Evolutionary conservation across 2,329 filamentous ascomycete species (phyloP).

Genomic region (Diplodia sapinea): DNA sequence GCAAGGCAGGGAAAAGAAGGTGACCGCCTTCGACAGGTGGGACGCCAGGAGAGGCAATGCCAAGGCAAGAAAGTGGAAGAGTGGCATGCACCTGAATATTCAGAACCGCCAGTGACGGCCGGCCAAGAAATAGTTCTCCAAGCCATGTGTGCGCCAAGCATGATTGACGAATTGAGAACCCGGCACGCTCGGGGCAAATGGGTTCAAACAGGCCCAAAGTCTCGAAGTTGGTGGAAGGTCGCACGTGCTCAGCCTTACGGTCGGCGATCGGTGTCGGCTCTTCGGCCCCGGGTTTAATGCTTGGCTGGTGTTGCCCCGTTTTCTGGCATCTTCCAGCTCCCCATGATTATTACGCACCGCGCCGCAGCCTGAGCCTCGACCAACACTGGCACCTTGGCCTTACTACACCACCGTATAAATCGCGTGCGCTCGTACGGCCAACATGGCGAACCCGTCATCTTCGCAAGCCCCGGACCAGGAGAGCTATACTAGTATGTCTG

Average conservation of each 20-base stretch:
- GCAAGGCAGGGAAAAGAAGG: not conserved
- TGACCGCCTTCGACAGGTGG: not conserved
- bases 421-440: not conserved
- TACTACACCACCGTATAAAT: slow-evolving; percentile 23
- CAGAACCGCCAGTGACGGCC: not conserved
- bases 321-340: slow-evolving; percentile 29
- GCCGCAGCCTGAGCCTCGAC: not conserved
- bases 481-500: slow-evolving; percentile 75
- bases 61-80: not conserved
- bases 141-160: not conserved
- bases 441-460: slow-evolving; percentile 4
- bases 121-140: not conserved
- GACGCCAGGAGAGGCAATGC: too few relatives aligned
- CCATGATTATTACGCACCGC: slow-evolving; percentile 31
- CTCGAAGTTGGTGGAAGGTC: not conserved
- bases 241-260: slow-evolving; percentile 26
- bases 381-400: not conserved
- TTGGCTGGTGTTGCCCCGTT: slow-evolving; percentile 24
- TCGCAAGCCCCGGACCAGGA: slow-evolving; percentile 42
- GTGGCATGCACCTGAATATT: not conserved
- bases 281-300: slow-evolving; percentile 2
- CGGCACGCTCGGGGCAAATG: not conserved
- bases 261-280: slow-evolving; percentile 19
- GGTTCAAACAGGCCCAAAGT: not conserved
- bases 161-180: not conserved